These are phyloP conservation scores for Sicyos edulis DNA, from an alignment of 306 rosid genomes.

Conservation along the genomic window DNA sequence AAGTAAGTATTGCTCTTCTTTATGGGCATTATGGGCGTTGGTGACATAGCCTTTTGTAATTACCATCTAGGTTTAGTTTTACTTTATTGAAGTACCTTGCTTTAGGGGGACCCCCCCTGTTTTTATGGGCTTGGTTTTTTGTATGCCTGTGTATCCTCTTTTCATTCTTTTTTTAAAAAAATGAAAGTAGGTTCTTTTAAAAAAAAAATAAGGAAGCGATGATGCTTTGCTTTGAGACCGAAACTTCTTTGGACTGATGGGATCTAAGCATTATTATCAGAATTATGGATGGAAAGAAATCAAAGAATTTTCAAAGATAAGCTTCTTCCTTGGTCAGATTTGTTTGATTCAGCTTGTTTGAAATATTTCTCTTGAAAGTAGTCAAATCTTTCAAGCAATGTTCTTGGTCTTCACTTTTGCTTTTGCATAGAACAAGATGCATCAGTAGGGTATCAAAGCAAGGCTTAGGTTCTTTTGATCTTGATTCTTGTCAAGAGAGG, in stretches of 20 bases:
- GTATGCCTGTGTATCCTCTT: too few species aligned
- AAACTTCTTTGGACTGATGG: too few species aligned
- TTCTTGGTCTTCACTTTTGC: not conserved
- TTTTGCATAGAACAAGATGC: not conserved
- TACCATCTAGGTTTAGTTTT: not conserved
- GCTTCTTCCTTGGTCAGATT: not conserved
- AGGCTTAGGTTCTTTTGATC: not conserved
- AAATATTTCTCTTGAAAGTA: not conserved
- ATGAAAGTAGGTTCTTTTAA: not conserved
- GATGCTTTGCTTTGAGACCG: too few species aligned
- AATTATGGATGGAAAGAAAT: too few species aligned
- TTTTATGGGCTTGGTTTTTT: not conserved
- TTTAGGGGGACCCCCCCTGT: not conserved
- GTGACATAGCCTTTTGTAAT: not conserved
- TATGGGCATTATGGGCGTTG: too few species aligned
- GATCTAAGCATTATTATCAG: too few species aligned
- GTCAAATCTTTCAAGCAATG: not conserved
- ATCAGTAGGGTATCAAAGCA: not conserved
- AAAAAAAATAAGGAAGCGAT: not conserved
- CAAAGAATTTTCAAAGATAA: not conserved
- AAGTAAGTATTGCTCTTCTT: too few species aligned
- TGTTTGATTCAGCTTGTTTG: not conserved
- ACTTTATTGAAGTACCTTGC: not conserved
- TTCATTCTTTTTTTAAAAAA: too few species aligned
- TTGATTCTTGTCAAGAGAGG: not conserved